Evolutionary conservation across 192 early-diverging fungal species (phyloP), one percentile per base, ranked within the genome.

Genomic region (Coemansia sp.): DNA sequence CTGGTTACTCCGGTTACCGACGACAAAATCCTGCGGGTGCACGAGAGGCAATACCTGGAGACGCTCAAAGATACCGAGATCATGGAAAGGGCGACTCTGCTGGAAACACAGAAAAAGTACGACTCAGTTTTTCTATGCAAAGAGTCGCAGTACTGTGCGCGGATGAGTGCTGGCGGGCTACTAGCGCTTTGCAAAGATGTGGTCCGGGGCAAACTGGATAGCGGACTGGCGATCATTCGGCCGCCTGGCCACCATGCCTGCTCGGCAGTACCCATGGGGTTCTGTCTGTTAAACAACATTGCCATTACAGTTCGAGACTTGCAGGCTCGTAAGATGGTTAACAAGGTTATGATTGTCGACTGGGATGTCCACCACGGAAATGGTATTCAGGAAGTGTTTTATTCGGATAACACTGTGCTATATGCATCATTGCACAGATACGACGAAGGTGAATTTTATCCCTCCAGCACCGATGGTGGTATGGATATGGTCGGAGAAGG

Each of bases 351-450:
- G 70, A 89, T 98, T 22, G 65, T 98, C 13, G 95, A 98, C 64
- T 98, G 95, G 94, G 95, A 97, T 66, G 81, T 96, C 18, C 95
- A 97, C 71, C 94, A 96, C 64, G 95, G 94, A 7, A 97, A 97
- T 67, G 95, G 95, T 3, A 96, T 90, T 29, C 94, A 97, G 53
- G 84, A 89, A 4, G 79, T 83, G 1, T 97, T 97, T 59, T 87
- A 87, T 68, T 61, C 83, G 2, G 88, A 95, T 59, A 84, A 87
- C 6, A 77, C 87, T 63, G 92, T 96, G 1, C 78, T 96, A 12
- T 95, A 93, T 61, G 82, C 92, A 45, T 94, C 92, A 38, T 65
- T 97, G n/a, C 94, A 96, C 76, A 85, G 94, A 1, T 89, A 89
- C 70, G 92, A 96, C 18, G 66, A 85, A 27, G 88, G 82, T 5